Base-by-base conservation (phyloP, 495 filamentous ascomycete species). In the Xylaria palmicola region DNA sequence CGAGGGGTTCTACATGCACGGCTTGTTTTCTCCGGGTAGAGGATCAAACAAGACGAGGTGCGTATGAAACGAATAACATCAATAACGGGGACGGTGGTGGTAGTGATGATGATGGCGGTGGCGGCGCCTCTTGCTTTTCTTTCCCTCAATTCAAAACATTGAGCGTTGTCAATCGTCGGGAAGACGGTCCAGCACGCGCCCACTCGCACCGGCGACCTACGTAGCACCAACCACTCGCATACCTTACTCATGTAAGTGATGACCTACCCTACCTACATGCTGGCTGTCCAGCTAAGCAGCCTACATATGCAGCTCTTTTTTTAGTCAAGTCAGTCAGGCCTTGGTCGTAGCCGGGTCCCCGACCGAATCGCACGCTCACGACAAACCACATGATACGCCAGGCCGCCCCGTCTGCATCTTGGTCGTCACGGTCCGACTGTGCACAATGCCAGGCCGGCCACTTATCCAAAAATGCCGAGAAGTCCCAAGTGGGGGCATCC, bases 191-290 rank as follows among this genome's bases (percentile, higher is more conserved):
- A 44, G 26, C 13, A 59, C 56, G 45, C 56, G 56, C 34, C 9
- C 47, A 44, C 57, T 36, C 48, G 26, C 30, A 43, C 47, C 47
- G 53, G 37, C 53, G 53, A 56, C 37, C n/a, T 43, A 60, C 57
- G 57, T 60, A 52, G 57, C 57, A 60, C 57, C 57, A 60, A 52
- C 47, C 57, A 60, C 57, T 52, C 43, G 43, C 47, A 60, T 37
- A 40, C 17, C 34, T 40, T 27, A 29, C 51, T 40, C 34, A 54
- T 41, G 40, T 26, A 26, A n/a, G 29, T 27, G 44, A 59, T 59
- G 27, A 51, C 37, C n/a, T 55, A 29, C 51, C n/a, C 19, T 37
- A 22, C 24, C 44, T 50, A 59, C 45, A 30, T 41, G 22, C 56
- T 48, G 27, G 30, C 56, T 43, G 22, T 44, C 44, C 34, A 59